These are phyloP conservation scores for Xylaria sp. DNA, from an alignment of 495 filamentous ascomycete genomes.

Conservation along the genomic window DNA sequence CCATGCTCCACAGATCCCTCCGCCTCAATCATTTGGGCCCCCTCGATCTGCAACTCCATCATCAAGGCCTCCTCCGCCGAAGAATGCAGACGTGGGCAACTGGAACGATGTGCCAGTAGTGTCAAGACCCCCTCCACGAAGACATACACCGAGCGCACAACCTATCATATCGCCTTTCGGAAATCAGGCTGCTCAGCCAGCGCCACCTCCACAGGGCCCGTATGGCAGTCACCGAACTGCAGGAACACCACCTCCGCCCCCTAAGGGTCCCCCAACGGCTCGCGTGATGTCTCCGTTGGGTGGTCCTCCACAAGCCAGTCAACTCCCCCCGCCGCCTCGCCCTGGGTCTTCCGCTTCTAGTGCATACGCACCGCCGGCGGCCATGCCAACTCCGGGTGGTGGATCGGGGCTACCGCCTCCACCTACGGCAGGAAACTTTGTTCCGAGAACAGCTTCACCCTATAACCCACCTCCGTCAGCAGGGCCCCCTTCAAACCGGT, in stretches of 20 bases:
- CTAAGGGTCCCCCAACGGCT: conserved; percentile 60
- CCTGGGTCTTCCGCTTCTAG: conserved; percentile 71
- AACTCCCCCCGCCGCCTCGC: conserved; percentile 55
- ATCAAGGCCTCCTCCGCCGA: conserved; percentile 68
- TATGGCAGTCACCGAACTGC: conserved; percentile 35
- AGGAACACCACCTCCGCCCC: conserved; percentile 43
- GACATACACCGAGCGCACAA: conserved; percentile 70
- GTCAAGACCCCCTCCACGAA: conserved; percentile 72
- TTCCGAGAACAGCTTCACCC: conserved; percentile 81
- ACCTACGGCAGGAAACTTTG: conserved; percentile 57
- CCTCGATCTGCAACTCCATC: conserved; percentile 65
- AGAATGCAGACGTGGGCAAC: conserved; percentile 70
- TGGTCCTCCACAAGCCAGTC: conserved; percentile 56
- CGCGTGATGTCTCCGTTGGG: conserved; percentile 61
- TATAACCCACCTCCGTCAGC: conserved; percentile 84
- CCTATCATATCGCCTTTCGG: conserved; percentile 71
- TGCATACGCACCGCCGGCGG: conserved; percentile 72
- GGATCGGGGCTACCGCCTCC: conserved; percentile 44
- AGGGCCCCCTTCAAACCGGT: conserved; percentile 79
- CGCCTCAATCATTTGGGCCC: conserved; percentile 44
- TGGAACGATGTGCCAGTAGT: conserved; percentile 98
- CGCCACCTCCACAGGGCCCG: conserved; percentile 57
- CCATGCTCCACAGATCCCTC: conserved; percentile 35
- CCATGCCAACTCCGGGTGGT: conserved; percentile 48
- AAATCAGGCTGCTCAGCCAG: conserved; percentile 60